Evolutionary conservation across 2,329 filamentous ascomycete genomes (phyloP).

Genomic region (Penicillium sp.): DNA sequence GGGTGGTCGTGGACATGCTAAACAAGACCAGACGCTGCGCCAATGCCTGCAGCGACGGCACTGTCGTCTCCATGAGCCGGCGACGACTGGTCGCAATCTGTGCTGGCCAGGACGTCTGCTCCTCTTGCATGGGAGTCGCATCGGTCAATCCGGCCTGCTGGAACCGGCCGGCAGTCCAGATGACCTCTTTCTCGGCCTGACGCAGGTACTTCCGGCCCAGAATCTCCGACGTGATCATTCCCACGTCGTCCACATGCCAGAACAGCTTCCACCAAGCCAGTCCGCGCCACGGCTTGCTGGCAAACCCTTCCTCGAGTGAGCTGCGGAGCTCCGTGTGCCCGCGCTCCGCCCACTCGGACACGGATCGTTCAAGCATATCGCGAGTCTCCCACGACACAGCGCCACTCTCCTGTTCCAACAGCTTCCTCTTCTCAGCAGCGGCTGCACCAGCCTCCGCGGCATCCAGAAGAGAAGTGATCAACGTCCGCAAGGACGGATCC

Average conservation of each 20-base stretch:
- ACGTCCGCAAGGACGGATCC: constrained; percentile 57
- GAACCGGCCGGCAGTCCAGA: constrained; percentile 72
- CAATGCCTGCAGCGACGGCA: too few species aligned
- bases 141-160: constrained; percentile 59
- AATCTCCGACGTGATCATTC: constrained; percentile 71
- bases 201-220: constrained; percentile 67
- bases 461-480: constrained; percentile 57
- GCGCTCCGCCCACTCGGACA: constrained; percentile 65
- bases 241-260: constrained; percentile 87
- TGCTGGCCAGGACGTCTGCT: too few species aligned
- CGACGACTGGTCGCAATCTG: too few species aligned
- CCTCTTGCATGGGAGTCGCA: too few species aligned
- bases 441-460: constrained; percentile 29
- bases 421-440: too few species aligned
- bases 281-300: constrained; percentile 68
- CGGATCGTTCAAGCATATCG: constrained; percentile 47
- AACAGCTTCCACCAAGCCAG: constrained; percentile 91
- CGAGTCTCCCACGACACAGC: too few species aligned
- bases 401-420: too few species aligned
- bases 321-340: constrained; percentile 76
- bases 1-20: too few species aligned
- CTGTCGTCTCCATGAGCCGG: too few species aligned
- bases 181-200: constrained; percentile 67
- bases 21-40: too few species aligned
- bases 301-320: constrained; percentile 68